Evolutionary conservation across 1,284 basidiomycete species (phyloP).

Genomic region (Puccinia triticina): DNA sequence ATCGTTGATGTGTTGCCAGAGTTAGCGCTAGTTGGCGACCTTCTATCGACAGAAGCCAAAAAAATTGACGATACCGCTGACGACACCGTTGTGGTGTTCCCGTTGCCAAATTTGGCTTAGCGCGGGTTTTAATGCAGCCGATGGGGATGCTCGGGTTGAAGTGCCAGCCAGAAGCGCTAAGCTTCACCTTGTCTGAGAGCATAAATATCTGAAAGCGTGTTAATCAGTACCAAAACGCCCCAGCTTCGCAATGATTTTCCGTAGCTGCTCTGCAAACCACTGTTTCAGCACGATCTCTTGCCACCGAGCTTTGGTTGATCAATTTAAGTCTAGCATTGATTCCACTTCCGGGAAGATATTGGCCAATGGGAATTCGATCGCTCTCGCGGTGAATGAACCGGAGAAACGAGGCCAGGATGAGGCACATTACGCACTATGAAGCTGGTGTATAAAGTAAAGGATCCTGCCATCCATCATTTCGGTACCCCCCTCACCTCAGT

Average conservation of each 20-base stretch:
- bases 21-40: no score
- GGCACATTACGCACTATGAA: background rate
- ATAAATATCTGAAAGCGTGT: constrained; percentile 1
- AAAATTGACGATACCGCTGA: no score
- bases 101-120: no score
- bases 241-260: background rate
- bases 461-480: background rate
- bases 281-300: background rate
- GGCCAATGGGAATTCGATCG: background rate
- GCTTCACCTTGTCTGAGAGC: background rate
- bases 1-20: no score
- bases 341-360: background rate
- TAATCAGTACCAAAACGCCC: background rate
- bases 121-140: no score
- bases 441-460: background rate
- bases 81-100: no score
- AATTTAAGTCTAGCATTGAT: no score
- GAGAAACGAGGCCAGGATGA: background rate
- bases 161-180: background rate
- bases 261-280: background rate
- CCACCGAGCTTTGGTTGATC: background rate
- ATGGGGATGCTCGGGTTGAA: no score
- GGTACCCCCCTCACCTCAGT: background rate
- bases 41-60: no score
- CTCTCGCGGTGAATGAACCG: background rate